Conservation (phyloP, 2,329 filamentous ascomycete genomes). For the Lomentospora prolificans region DNA sequence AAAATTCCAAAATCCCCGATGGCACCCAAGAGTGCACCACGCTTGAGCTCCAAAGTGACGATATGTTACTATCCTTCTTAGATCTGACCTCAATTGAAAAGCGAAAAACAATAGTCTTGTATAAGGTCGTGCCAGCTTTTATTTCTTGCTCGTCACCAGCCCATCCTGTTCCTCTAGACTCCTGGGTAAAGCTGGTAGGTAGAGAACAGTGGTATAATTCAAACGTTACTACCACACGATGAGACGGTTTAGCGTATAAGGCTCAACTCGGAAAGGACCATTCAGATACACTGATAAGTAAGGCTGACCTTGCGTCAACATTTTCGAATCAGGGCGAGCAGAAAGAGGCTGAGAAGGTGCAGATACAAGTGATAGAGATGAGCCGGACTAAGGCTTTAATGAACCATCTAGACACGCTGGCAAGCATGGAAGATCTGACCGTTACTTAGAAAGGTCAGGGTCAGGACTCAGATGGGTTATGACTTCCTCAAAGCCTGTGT, state of each 20-base stretch:
- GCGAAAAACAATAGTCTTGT: background rate
- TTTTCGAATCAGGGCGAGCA: background rate
- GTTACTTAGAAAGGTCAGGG: background rate
- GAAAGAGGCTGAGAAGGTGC: background rate
- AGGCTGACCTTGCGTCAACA: background rate
- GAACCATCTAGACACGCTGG: background rate
- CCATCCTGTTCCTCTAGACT: background rate
- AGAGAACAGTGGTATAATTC: background rate
- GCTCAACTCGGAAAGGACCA: background rate
- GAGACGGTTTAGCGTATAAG: too few species aligned
- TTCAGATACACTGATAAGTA: background rate
- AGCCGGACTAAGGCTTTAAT: background rate
- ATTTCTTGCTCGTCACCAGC: background rate
- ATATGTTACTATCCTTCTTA: background rate
- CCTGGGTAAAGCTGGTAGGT: background rate
- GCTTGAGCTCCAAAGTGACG: background rate
- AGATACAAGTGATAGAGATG: background rate
- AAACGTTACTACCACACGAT: too few species aligned
- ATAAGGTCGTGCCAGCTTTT: background rate
- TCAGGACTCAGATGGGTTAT: too few species aligned
- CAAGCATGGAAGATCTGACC: background rate
- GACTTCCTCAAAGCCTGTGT: too few species aligned
- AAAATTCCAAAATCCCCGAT: background rate
- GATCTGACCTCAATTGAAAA: background rate
- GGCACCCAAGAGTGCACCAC: background rate